Conservation (phyloP, 345 rosid species). For the Alliaria petiolata region DNA sequence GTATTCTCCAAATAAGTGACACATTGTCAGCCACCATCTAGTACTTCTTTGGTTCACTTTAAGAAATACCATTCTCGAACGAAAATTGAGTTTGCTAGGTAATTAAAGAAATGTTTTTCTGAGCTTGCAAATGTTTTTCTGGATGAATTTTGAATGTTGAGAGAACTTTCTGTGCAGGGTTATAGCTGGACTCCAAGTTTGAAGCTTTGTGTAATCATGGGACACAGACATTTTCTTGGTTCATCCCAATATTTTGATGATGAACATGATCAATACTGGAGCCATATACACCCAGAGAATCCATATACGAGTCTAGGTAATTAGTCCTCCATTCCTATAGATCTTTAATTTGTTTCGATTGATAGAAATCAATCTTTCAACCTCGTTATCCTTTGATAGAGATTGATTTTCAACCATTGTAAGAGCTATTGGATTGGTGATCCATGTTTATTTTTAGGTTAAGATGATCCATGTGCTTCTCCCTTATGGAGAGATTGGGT, state of each 20-base stretch:
- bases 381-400: not conserved
- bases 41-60: not conserved
- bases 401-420: not conserved
- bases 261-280: conserved; percentile 70
- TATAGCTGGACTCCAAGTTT: conserved; percentile 24
- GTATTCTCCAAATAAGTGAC: not conserved
- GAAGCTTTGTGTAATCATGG: conserved; percentile 42
- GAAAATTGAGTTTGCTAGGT: not conserved
- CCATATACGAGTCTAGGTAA: conserved; percentile 52
- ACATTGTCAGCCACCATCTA: not conserved
- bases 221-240: conserved; percentile 57
- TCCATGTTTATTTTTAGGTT: conserved; percentile 6
- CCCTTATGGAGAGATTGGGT: not conserved
- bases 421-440: conserved; percentile 11
- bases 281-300: conserved; percentile 55
- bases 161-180: conserved; percentile 38
- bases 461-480: not conserved
- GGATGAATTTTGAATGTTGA: conserved; percentile 11
- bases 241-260: conserved; percentile 50
- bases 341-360: not conserved
- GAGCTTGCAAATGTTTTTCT: conserved; percentile 7
- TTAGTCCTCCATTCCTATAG: not conserved
- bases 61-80: conserved; percentile 1
- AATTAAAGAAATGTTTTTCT: not conserved
- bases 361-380: not conserved